phyloP scores from a whole-genome alignment of 2,329 filamentous ascomycete species.

The Paraphoma sp. region DNA sequence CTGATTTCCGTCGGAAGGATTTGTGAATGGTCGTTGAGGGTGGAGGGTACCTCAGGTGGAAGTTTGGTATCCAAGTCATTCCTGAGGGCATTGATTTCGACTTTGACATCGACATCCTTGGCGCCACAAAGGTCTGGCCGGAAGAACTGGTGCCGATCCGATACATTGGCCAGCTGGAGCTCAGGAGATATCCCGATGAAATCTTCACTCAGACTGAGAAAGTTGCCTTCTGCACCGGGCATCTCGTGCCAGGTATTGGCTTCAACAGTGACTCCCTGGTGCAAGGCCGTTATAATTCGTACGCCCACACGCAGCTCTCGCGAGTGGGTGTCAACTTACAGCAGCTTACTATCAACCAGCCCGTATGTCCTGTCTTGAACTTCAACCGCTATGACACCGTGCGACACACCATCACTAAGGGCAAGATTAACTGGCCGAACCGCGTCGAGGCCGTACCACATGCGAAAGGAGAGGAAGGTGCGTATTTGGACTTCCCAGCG shows the following conservation, averaged over 20 bases:
- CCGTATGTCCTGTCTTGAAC: constrained; percentile 77
- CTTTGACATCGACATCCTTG: constrained; percentile 85
- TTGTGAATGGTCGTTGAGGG: constrained; percentile 75
- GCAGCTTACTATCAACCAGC: constrained; percentile 78
- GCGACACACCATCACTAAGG: constrained; percentile 75
- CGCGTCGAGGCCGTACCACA: constrained; percentile 70
- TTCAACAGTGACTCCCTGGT: constrained; percentile 77
- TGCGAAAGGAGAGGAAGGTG: constrained; percentile 66
- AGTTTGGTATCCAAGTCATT: constrained; percentile 81
- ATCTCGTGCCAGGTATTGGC: constrained; percentile 79
- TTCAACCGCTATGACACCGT: constrained; percentile 77
- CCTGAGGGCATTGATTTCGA: constrained; percentile 74
- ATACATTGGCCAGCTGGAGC: constrained; percentile 79
- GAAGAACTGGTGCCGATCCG: constrained; percentile 77
- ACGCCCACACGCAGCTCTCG: constrained; percentile 72
- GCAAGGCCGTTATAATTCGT: constrained; percentile 74
- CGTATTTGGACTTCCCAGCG: constrained; percentile 71
- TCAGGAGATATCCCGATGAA: constrained; percentile 82
- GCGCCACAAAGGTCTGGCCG: constrained; percentile 86
- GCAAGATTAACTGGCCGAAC: constrained; percentile 80
- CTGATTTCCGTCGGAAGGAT: constrained; percentile 83
- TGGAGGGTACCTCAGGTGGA: constrained; percentile 76
- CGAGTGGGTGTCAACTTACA: constrained; percentile 78
- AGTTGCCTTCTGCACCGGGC: constrained; percentile 80
- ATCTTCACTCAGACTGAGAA: constrained; percentile 86